Evolutionary conservation across 257 asterid species (phyloP), one percentile per base, ranked within the genome.

Genomic region (Eustoma russellianum): DNA sequence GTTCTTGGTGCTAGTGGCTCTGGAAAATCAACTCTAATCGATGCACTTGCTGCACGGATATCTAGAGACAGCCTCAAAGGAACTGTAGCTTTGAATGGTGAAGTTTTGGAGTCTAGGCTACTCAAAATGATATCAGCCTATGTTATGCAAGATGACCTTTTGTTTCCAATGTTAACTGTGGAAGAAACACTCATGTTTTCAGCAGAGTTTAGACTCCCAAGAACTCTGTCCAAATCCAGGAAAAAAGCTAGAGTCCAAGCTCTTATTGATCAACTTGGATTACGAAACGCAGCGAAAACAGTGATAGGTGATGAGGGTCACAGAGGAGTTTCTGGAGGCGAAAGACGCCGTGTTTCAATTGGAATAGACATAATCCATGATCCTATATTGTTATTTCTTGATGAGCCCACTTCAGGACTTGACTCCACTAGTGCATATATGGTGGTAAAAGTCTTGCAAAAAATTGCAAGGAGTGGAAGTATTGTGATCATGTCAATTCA

Each of bases 371-470:
- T 75, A 46, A 70, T 75, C 53, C 80, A 75, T 47, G 80, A 75
- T 13, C 80, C 80, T 6, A 61, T 75, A 18, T 41, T 70, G 19
- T 61, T 83, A 47, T 80, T 80, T 50, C 86, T 83, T 9, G 93
- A 80, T 33, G 88, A 83, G 14, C 93, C 93, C 7, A 83, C 93
- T 0, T 83, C 93, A 0, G 88, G 88, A 28, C 79, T 83, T 1
- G 93, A 83, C 52, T 83, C 93, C n/a, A 83, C 93, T 44, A 80
- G 80, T 13, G 86, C 93, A 1, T 75, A 63, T 59, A 77, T 79
- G 81, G 85, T 83, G 46, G 85, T 80, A 35, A 70, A 68, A 38
- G 80, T 76, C 24, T 49, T 80, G 62, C 67, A 74, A 63, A 79
- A 81, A 40, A 69, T 79, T 52, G 80, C 85, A 2, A 64, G 65